Conservation (phyloP, 805 yeast genomes). For the Candida silvatica region DNA sequence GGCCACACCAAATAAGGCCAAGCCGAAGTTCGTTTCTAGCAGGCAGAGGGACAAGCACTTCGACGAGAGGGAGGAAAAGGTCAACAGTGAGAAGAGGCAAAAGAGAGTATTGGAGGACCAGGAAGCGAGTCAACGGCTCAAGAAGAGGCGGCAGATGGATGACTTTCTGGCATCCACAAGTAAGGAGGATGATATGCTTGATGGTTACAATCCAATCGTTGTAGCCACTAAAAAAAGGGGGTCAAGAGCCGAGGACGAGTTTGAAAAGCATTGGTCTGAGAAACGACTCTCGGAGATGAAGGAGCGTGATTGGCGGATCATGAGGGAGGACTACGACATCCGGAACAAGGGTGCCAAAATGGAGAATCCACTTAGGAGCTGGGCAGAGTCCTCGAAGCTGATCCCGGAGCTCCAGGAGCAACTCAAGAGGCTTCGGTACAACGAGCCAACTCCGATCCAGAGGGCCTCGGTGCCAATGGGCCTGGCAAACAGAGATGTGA, state of each 20-base stretch:
- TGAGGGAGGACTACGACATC: constrained; percentile 71
- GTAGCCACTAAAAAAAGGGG: constrained; percentile 17
- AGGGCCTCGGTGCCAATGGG: constrained; percentile 79
- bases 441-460: constrained; percentile 84
- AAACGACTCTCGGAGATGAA: constrained; percentile 63
- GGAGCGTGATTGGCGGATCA: constrained; percentile 81
- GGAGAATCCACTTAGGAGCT: constrained; percentile 57
- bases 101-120: too few relatives aligned
- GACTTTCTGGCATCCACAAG: constrained; percentile 50
- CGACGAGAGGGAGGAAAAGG: constrained; percentile 5
- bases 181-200: constrained; percentile 55
- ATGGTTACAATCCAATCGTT: constrained; percentile 31
- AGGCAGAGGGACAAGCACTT: constrained; percentile 29
- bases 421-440: constrained; percentile 33
- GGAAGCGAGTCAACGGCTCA: constrained; percentile 3
- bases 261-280: constrained; percentile 53
- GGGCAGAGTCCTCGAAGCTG: constrained; percentile 55
- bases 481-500: constrained; percentile 48
- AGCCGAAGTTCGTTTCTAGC: constrained; percentile 33
- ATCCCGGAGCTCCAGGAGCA: constrained; percentile 26
- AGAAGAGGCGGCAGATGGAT: constrained; percentile 8
- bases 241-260: neutral
- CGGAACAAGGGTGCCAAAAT: constrained; percentile 41
- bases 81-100: constrained; percentile 1
- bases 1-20: constrained; percentile 1